Evolutionary conservation across 768 basidiomycete genomes (phyloP).

Genomic region (Psilocybe azurescens): DNA sequence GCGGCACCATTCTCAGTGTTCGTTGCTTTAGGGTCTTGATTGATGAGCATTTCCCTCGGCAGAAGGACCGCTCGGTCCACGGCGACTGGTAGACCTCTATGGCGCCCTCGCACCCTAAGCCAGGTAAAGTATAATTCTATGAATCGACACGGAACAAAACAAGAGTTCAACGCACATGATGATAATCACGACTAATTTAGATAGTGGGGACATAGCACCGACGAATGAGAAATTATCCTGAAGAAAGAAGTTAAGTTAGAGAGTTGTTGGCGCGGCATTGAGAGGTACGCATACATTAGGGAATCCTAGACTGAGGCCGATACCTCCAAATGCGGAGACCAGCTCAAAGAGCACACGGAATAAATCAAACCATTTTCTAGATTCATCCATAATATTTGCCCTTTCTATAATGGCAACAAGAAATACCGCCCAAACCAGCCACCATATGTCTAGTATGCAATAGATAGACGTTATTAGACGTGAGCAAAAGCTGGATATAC

Average conservation of each 20-base stretch:
- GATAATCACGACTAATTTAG: constrained; percentile 72
- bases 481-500: background rate
- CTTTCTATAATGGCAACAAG: constrained; percentile 75
- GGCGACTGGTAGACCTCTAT: constrained; percentile 72
- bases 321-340: constrained; percentile 70
- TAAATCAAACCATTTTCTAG: constrained; percentile 67
- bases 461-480: background rate
- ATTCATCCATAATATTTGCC: constrained; percentile 56
- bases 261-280: background rate
- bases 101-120: constrained; percentile 67
- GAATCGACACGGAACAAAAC: background rate
- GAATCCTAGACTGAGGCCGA: constrained; percentile 73
- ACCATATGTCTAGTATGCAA: constrained; percentile 69
- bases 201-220: constrained; percentile 65
- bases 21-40: background rate
- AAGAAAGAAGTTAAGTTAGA: background rate
- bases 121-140: background rate
- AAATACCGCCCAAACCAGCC: constrained; percentile 78
- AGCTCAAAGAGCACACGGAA: constrained; percentile 66
- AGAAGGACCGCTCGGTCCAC: constrained; percentile 61
- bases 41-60: constrained; percentile 38
- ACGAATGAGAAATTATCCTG: constrained; percentile 67
- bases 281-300: constrained; percentile 38
- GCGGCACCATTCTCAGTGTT: background rate
- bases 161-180: constrained; percentile 58